Conservation (phyloP, 352 stramenopile species). For the Phytopythium sindhum region DNA sequence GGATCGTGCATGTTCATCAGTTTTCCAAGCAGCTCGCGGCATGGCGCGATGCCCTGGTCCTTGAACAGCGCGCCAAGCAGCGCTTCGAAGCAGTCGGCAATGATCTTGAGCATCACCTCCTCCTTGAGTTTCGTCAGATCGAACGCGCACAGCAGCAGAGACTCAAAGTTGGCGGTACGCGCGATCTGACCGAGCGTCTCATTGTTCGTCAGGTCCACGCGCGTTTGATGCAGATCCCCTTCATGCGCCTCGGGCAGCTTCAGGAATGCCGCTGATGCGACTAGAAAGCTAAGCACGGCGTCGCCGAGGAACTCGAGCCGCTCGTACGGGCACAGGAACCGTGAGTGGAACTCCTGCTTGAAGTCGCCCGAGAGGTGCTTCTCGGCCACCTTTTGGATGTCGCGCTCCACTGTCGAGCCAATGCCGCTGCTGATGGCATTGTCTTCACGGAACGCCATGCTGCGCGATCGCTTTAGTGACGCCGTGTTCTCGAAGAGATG, state of each 20-base stretch:
- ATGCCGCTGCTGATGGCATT: slow-evolving; percentile 12
- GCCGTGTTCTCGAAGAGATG: slow-evolving; percentile 69
- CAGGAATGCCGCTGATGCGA: slow-evolving; percentile 77
- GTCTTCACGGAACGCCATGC: slow-evolving; percentile 19
- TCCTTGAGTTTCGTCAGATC: slow-evolving; percentile 50
- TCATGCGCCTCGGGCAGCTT: slow-evolving; percentile 69
- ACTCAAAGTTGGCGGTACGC: slow-evolving; percentile 69
- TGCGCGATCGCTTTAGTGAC: slow-evolving; percentile 58
- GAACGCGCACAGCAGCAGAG: slow-evolving; percentile 68
- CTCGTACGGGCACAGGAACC: slow-evolving; percentile 78
- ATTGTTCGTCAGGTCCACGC: slow-evolving; percentile 78
- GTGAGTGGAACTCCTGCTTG: slow-evolving; percentile 73
- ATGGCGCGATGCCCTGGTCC: slow-evolving; percentile 74
- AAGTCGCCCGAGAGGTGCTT: slow-evolving; percentile 68
- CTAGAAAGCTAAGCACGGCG: slow-evolving; percentile 78
- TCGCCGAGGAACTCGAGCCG: slow-evolving; percentile 84
- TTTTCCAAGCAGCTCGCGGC: slow-evolving; percentile 53
- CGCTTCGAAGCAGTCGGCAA: slow-evolving; percentile 80
- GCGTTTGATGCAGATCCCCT: slow-evolving; percentile 63
- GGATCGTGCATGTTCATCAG: slow-evolving; percentile 57
- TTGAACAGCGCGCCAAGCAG: slow-evolving; percentile 78
- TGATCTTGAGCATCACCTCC: slow-evolving; percentile 67
- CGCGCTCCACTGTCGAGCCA: slow-evolving; percentile 25
- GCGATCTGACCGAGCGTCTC: slow-evolving; percentile 73
- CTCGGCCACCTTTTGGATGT: slow-evolving; percentile 50